These are phyloP conservation scores for Podospora anserina DNA, from an alignment of 495 filamentous ascomycete species.

Conservation along the genomic window DNA sequence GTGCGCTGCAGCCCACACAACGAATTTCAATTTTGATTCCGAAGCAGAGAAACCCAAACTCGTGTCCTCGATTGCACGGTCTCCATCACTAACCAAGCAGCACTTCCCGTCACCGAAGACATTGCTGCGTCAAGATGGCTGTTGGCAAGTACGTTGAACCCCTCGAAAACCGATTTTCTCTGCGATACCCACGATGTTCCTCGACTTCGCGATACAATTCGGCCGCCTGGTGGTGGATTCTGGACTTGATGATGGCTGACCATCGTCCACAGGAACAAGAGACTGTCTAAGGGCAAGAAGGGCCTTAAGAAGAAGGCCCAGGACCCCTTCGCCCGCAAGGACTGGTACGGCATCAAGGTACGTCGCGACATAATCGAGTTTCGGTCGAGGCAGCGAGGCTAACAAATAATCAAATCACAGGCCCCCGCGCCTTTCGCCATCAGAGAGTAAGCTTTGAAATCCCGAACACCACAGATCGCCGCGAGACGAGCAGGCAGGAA, in stretches of 20 bases:
- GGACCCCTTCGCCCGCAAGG: constrained; percentile 96
- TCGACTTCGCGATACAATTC: constrained; percentile 11
- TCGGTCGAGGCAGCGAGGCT: constrained; percentile 9
- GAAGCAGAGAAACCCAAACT: constrained; percentile 34
- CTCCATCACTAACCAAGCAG: constrained; percentile 38
- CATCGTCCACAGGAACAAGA: constrained; percentile 83
- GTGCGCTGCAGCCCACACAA: constrained; percentile 32
- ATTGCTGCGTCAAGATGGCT: constrained; percentile 69
- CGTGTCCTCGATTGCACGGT: constrained; percentile 35
- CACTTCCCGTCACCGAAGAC: constrained; percentile 27
- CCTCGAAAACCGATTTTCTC: constrained; percentile 21
- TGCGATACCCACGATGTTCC: constrained; percentile 7
- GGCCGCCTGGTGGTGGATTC: constrained; percentile 15
- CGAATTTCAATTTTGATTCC: constrained; percentile 35
- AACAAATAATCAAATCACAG: constrained; percentile 43
- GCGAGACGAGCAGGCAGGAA: constrained; percentile 12
- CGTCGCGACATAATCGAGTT: constrained; percentile 22
- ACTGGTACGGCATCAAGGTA: constrained; percentile 98
- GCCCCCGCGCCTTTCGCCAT: constrained; percentile 93
- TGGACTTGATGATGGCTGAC: constrained; percentile 37
- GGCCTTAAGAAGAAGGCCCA: constrained; percentile 98
- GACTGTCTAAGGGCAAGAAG: constrained; percentile 99
- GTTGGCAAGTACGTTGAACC: constrained; percentile 75
- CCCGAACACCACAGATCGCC: constrained; percentile 14
- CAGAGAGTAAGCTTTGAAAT: constrained; percentile 73